Conservation (phyloP, 331 rosid genomes). For the Malus hybrid region DNA sequence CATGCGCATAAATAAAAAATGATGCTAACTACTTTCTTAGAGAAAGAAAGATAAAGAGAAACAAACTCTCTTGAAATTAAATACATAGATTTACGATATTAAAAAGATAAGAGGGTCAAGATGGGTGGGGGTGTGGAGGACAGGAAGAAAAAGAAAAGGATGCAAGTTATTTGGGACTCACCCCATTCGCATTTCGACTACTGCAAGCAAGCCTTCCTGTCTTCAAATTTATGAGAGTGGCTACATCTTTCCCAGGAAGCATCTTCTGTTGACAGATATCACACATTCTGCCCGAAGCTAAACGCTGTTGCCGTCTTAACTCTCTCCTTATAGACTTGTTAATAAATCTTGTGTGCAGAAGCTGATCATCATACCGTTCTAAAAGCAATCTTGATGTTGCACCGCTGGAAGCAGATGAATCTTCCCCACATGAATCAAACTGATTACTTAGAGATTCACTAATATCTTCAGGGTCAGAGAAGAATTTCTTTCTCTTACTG, state of each 20-base stretch:
- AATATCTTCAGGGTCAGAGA: constrained; percentile 52
- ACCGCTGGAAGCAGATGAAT: constrained; percentile 42
- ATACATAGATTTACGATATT: neutral
- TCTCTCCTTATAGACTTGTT: constrained; percentile 65
- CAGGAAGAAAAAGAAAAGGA: neutral
- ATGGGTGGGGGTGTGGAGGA: neutral
- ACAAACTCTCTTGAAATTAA: neutral
- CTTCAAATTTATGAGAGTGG: constrained; percentile 66
- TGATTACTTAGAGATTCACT: constrained; percentile 43
- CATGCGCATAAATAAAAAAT: constrained; percentile 4
- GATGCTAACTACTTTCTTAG: neutral
- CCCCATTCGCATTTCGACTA: constrained; percentile 81
- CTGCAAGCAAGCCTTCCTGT: constrained; percentile 76
- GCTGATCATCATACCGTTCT: constrained; percentile 43
- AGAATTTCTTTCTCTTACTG: constrained; percentile 48
- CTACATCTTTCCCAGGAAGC: constrained; percentile 93
- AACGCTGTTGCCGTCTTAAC: constrained; percentile 64
- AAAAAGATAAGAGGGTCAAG: constrained; percentile 1
- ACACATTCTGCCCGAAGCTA: constrained; percentile 76
- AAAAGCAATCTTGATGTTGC: constrained; percentile 32
- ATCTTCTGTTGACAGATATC: constrained; percentile 85
- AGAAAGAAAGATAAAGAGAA: neutral
- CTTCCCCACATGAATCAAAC: constrained; percentile 57
- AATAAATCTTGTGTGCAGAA: constrained; percentile 41
- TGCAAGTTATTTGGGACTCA: constrained; percentile 23